These are phyloP conservation scores for Rhytidiadelphus loreus DNA, from an alignment of 225 moss, liverwort and hornwort genomes.

Conservation along the genomic window DNA sequence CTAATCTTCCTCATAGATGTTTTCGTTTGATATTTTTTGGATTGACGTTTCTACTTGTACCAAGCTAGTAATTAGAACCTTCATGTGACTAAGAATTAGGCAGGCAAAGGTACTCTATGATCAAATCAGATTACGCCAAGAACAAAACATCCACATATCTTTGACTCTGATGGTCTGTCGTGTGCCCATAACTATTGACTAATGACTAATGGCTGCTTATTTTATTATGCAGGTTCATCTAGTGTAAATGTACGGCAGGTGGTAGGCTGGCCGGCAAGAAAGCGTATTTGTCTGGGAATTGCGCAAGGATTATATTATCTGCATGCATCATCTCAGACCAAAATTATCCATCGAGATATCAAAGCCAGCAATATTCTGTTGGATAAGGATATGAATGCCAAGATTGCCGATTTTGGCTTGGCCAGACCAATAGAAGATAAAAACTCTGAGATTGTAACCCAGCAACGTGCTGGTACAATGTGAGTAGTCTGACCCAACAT, in stretches of 20 bases:
- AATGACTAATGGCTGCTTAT: neutral
- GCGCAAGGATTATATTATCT: slow-evolving; percentile 24
- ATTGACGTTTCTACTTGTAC: neutral
- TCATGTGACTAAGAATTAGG: too few species aligned
- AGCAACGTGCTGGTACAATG: slow-evolving; percentile 11
- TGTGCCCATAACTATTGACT: neutral
- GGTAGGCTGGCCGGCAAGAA: slow-evolving; percentile 4
- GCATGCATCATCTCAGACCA: slow-evolving; percentile 34
- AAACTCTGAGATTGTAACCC: neutral
- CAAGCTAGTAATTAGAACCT: neutral
- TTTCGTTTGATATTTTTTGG: neutral
- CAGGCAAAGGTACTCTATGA: neutral
- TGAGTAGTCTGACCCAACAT: neutral
- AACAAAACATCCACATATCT: neutral
- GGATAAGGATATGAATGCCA: slow-evolving; percentile 22
- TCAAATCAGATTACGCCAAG: neutral
- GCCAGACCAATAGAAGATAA: slow-evolving; percentile 18
- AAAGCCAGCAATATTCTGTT: slow-evolving; percentile 37
- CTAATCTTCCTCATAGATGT: neutral
- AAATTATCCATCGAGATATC: slow-evolving; percentile 41
- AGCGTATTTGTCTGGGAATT: slow-evolving; percentile 14
- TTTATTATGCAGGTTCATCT: neutral
- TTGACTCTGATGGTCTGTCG: neutral
- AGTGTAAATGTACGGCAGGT: neutral
- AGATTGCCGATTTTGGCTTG: slow-evolving; percentile 38